These are phyloP conservation scores for Rhipidocladum racemiflorum DNA, from an alignment of 176 grass and related monocot species.

Conservation along the genomic window DNA sequence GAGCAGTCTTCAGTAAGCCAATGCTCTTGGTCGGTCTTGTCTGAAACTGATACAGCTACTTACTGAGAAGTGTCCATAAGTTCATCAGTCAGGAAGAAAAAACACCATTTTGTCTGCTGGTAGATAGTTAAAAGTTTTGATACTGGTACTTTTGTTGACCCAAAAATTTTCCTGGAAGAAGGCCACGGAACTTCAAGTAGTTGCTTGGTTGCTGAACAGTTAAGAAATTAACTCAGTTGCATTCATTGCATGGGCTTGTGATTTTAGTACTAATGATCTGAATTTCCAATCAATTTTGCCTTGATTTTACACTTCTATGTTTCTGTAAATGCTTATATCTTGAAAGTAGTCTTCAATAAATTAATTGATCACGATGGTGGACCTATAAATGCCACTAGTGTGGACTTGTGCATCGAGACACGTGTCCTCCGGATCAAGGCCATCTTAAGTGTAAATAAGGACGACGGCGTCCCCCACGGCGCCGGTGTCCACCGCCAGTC, in stretches of 20 bases:
- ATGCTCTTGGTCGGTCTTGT: not conserved
- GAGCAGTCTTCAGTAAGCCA: constrained; percentile 4
- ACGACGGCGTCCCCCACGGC: too few relatives aligned
- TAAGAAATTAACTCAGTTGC: not conserved
- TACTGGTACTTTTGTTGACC: too few relatives aligned
- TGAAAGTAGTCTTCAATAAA: too few relatives aligned
- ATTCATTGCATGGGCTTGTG: not conserved
- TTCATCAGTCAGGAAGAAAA: not conserved
- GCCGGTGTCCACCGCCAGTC: too few relatives aligned
- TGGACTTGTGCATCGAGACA: too few relatives aligned
- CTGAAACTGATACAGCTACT: not conserved
- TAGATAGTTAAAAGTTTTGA: too few relatives aligned
- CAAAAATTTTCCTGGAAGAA: not conserved
- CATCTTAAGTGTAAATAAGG: too few relatives aligned
- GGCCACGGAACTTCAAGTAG: not conserved
- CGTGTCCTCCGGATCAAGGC: too few relatives aligned
- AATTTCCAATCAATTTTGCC: not conserved
- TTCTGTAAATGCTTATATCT: constrained; percentile 14
- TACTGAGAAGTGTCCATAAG: not conserved
- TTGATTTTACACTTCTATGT: not conserved
- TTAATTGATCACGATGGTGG: too few relatives aligned
- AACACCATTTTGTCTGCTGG: too few relatives aligned
- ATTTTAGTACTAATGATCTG: not conserved
- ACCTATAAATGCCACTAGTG: too few relatives aligned
- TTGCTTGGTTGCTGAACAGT: not conserved